Base-by-base conservation (phyloP, 73 alveolate genomes). In the Paramecium sexaurelia region DNA sequence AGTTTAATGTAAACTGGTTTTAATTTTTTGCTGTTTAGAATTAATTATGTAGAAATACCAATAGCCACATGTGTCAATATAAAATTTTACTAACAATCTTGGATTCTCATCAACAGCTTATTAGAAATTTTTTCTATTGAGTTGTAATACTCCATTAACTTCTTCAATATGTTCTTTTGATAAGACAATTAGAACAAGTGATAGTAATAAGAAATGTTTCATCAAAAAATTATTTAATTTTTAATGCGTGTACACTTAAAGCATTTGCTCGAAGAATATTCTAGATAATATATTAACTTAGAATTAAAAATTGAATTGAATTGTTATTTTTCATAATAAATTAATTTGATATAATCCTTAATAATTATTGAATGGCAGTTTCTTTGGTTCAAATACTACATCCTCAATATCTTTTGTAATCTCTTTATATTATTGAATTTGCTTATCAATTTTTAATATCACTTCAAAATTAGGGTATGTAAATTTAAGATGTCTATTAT, bases 1-100 rank as follows among this genome's bases (percentile, higher is more conserved):
- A 78, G 22, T 78, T 78, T 5, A 29, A 39, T 43, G 29, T 9
- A 78, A 8, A 78, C 90, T n/a, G 90, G 90, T 45, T 78, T 78
- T 47, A 78, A 41, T 10, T 78, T 41, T 17, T 40, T 41, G 32
- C 90, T 78, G 0, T 51, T n/a, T 51, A 51, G 17, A 6, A 39
- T 13, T 41, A 20, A 40, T 19, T 41, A n/a, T 9, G 7, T 9
- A 78, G 2, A 5, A 32, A 41, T 78, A 78, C 90, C 90, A 78
- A 78, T 78, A 78, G 1, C 47, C 39, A 0, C 90, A 78, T 41
- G 61, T 26, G 26, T 78, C 90, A 19, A 29, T 39, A 7, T 40
- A 78, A 27, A 78, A 78, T 78, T 37, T 43, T 8, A 78, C 90
- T 41, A 78, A 4, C 17, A 78, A 26, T 22, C 45, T 41, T 78